Evolutionary conservation across 2,329 filamentous ascomycete species (phyloP).

Genomic region (Cladosporium sp.): DNA sequence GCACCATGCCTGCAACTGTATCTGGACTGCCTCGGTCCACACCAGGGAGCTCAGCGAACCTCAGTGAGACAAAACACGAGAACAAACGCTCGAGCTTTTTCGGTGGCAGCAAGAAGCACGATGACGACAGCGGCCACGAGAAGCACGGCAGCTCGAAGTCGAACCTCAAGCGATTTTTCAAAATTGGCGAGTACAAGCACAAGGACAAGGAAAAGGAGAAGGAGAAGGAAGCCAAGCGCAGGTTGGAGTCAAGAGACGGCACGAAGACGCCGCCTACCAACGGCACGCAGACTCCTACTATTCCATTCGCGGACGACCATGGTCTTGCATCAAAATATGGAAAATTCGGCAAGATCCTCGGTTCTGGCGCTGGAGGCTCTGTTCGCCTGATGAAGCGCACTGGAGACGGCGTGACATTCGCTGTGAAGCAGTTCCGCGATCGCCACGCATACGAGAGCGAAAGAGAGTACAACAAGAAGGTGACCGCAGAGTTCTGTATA

Average conservation of each 20-base stretch:
- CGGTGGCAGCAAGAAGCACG: constrained; percentile 47
- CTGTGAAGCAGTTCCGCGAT: constrained; percentile 92
- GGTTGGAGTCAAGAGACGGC: constrained; percentile 20
- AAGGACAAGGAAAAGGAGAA: constrained; percentile 55
- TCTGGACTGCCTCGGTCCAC: constrained; percentile 40
- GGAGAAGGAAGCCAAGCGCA: constrained; percentile 18
- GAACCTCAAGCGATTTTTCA: constrained; percentile 95
- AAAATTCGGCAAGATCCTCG: constrained; percentile 88
- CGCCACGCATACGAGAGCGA: constrained; percentile 89
- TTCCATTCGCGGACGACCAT: constrained; percentile 93
- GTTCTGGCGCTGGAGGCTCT: constrained; percentile 88
- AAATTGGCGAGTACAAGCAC: constrained; percentile 58
- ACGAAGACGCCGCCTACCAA: constrained; percentile 23
- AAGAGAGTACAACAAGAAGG: constrained; percentile 94
- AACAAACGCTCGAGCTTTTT: constrained; percentile 52
- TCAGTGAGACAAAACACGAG: constrained; percentile 29
- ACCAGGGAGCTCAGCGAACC: constrained; percentile 24
- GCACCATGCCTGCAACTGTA: constrained; percentile 12
- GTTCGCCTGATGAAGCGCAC: constrained; percentile 90
- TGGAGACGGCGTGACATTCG: constrained; percentile 88
- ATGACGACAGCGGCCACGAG: constrained; percentile 34
- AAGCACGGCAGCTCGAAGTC: constrained; percentile 64
- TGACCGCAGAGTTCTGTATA: constrained; percentile 97
- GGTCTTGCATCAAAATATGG: constrained; percentile 87
- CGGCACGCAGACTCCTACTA: constrained; percentile 36